Evolutionary conservation across 495 filamentous ascomycete genomes (phyloP).

Genomic region (Endocarpon pusillum): DNA sequence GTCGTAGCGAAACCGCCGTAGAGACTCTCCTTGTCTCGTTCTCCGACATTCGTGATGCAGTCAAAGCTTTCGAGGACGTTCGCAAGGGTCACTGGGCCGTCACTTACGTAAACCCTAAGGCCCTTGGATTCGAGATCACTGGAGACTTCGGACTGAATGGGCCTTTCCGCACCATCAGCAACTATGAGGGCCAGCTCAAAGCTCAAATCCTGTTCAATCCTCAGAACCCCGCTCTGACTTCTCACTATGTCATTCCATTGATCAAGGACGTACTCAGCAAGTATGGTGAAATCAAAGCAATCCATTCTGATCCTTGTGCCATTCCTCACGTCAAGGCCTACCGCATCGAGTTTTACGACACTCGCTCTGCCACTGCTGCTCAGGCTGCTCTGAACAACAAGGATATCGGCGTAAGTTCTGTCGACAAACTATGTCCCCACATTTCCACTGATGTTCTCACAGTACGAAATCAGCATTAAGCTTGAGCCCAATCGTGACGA

Average conservation of each 20-base stretch:
- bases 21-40: slow-evolving; percentile 38
- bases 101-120: no score
- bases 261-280: slow-evolving; percentile 30
- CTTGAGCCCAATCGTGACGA: no score
- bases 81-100: no score
- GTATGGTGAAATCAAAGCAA: slow-evolving; percentile 37
- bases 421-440: no score
- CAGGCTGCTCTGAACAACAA: slow-evolving; percentile 25
- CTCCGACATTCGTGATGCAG: slow-evolving; percentile 39
- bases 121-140: no score
- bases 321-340: slow-evolving; percentile 19
- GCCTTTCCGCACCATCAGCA: no score
- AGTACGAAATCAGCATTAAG: no score
- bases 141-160: no score
- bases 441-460: no score
- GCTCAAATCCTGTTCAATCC: no score
- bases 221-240: slow-evolving; percentile 10
- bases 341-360: slow-evolving; percentile 39
- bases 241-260: slow-evolving; percentile 10
- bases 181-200: slow-evolving; percentile 20
- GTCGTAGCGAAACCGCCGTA: slow-evolving; percentile 13
- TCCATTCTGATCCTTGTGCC: slow-evolving; percentile 19
- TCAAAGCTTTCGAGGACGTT: slow-evolving; percentile 27
- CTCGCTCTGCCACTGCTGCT: slow-evolving; percentile 19
- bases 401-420: slow-evolving; percentile 31